These are phyloP conservation scores for Phenoliferia sp. DNA, from an alignment of 1,284 basidiomycete species.

Conservation along the genomic window DNA sequence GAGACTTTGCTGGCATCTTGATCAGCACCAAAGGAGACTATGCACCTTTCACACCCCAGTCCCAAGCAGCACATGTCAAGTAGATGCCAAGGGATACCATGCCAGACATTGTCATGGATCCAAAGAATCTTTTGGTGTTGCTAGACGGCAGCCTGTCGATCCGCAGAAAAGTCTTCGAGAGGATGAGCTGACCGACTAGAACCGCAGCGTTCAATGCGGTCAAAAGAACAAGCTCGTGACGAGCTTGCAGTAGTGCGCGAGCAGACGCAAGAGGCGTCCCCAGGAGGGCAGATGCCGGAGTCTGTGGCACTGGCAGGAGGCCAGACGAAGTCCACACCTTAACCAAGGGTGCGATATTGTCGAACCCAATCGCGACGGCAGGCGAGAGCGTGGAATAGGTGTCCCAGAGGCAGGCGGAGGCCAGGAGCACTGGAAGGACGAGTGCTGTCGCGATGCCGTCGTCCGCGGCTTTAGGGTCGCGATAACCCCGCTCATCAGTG, in stretches of 20 bases:
- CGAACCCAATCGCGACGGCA: slow-evolving; percentile 14
- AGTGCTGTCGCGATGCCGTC: slow-evolving; percentile 36
- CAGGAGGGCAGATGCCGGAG: slow-evolving; percentile 21
- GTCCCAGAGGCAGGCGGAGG: slow-evolving; percentile 33
- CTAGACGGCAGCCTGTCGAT: slow-evolving; percentile 38
- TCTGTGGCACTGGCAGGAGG: slow-evolving; percentile 5
- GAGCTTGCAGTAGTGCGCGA: slow-evolving; percentile 34
- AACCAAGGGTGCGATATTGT: slow-evolving; percentile 27
- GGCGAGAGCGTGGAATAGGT: slow-evolving; percentile 18
- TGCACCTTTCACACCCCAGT: slow-evolving; percentile 5
- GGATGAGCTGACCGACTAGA: slow-evolving; percentile 38
- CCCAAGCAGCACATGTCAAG: neutral
- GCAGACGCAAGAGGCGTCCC: slow-evolving; percentile 33
- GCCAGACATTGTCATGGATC: slow-evolving; percentile 30
- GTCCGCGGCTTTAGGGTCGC: slow-evolving; percentile 32
- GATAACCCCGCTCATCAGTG: slow-evolving; percentile 39
- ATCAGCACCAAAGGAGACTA: neutral
- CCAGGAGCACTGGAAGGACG: slow-evolving; percentile 35
- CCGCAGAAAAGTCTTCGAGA: slow-evolving; percentile 37
- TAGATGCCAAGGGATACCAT: slow-evolving; percentile 19
- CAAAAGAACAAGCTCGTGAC: slow-evolving; percentile 41
- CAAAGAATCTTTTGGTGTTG: slow-evolving; percentile 40
- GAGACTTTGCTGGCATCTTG: neutral
- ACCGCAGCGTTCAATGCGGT: slow-evolving; percentile 41
- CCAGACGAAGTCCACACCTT: slow-evolving; percentile 37